A percentile compares a stretch with the other conserved stretches of the same genome.
These are phyloP conservation scores for Cladosporium sp. DNA, from an alignment of 2,329 filamentous ascomycete genomes.

Conservation along the genomic window DNA sequence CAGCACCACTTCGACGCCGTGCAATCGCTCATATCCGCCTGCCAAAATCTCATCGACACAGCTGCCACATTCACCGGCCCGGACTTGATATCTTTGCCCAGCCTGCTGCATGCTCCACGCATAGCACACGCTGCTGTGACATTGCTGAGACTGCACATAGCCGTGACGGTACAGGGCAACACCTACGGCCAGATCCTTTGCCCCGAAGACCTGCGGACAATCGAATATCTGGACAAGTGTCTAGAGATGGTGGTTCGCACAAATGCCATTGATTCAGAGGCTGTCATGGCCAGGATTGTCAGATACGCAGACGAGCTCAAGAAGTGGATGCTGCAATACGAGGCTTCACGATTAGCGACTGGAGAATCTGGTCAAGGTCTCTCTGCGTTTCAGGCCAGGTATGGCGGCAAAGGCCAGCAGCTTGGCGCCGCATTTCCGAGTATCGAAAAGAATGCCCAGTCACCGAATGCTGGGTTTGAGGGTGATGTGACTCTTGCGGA, in stretches of 20 bases:
- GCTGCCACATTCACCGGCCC: slow-evolving; percentile 21
- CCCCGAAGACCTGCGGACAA: slow-evolving; percentile 27
- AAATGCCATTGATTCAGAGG: slow-evolving; percentile 1
- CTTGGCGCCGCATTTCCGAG: background rate
- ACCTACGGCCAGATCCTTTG: slow-evolving; percentile 31
- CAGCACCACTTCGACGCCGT: slow-evolving; percentile 30
- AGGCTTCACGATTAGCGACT: background rate
- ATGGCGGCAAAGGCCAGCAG: background rate
- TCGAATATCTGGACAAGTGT: slow-evolving; percentile 30
- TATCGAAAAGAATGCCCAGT: background rate
- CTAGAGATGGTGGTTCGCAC: background rate
- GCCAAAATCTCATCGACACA: slow-evolving; percentile 29
- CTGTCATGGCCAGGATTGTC: slow-evolving; percentile 5
- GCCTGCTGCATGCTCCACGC: slow-evolving; percentile 27
- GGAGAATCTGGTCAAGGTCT: background rate
- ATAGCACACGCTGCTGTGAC: slow-evolving; percentile 30
- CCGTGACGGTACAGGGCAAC: slow-evolving; percentile 28
- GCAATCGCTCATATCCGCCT: slow-evolving; percentile 25
- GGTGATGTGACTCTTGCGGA: background rate
- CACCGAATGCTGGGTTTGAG: background rate
- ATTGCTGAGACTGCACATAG: slow-evolving; percentile 32
- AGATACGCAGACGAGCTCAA: slow-evolving; percentile 6
- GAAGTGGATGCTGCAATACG: slow-evolving; percentile 17
- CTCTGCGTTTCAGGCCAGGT: background rate
- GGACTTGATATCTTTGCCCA: slow-evolving; percentile 26